Conservation (phyloP, 169 alveolate species). For the Miamiensis avidus region DNA sequence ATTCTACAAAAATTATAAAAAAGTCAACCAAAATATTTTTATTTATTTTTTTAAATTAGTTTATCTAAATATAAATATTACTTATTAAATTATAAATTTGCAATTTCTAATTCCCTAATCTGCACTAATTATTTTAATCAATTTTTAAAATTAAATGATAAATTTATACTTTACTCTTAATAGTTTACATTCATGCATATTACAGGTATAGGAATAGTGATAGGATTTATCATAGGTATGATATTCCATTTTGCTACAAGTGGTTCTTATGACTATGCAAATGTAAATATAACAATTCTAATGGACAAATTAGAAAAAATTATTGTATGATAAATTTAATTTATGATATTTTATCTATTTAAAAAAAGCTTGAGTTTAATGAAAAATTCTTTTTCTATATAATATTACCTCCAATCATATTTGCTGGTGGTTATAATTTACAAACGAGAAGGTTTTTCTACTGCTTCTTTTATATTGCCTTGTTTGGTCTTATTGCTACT, state of each 20-base stretch:
- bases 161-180: no score
- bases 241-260: slow-evolving; percentile 11
- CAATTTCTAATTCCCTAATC: no score
- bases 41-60: no score
- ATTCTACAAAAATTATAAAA: no score
- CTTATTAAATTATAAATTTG: no score
- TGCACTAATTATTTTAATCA: no score
- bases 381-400: slow-evolving; percentile 72
- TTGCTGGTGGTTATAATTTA: slow-evolving; percentile 75
- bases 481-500: slow-evolving; percentile 74
- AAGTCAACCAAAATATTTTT: no score
- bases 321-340: no score
- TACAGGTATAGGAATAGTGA: slow-evolving; percentile 42
- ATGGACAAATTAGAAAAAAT: not conserved
- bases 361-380: slow-evolving; percentile 46
- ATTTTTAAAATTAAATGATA: not conserved
- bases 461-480: slow-evolving; percentile 53
- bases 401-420: slow-evolving; percentile 72
- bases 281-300: not conserved
- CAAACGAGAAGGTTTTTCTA: slow-evolving; percentile 64
- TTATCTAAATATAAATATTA: no score
- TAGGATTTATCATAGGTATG: slow-evolving; percentile 36
- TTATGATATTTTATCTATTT: no score
- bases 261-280: not conserved
- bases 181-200: slow-evolving; percentile 23